Evolutionary conservation across 78 protist genomes (phyloP).

Genomic region (Emiliania huxleyi): DNA sequence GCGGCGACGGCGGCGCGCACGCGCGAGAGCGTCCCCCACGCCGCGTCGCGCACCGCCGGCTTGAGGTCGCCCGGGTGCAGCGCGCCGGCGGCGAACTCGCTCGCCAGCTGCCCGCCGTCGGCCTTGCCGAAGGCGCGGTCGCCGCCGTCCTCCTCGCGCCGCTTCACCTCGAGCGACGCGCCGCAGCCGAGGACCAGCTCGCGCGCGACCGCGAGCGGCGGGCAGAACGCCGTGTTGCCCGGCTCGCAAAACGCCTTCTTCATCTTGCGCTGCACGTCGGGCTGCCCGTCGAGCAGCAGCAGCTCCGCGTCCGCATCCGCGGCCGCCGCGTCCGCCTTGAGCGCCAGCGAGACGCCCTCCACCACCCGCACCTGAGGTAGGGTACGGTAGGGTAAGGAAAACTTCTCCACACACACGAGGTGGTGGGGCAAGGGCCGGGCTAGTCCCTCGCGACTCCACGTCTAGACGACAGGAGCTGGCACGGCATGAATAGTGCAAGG

Average conservation of each 20-base stretch:
- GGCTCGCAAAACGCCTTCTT: conserved; percentile 73
- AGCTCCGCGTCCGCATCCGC: background rate
- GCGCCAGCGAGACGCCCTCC: background rate
- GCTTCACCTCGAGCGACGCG: background rate
- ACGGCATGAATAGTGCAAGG: too few relatives aligned
- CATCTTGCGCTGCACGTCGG: conserved; percentile 69
- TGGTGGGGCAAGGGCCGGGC: too few relatives aligned
- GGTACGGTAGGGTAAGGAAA: too few relatives aligned
- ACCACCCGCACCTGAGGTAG: background rate
- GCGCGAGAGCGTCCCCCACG: background rate
- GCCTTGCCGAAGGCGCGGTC: background rate
- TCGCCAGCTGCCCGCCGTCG: conserved; percentile 5
- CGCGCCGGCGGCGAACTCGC: background rate
- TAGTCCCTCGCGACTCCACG: too few relatives aligned
- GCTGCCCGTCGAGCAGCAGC: background rate
- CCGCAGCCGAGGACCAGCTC: background rate
- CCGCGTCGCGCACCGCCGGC: conserved; percentile 23
- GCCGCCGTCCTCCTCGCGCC: conserved; percentile 60
- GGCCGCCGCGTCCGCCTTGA: too few relatives aligned
- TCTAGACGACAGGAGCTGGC: too few relatives aligned
- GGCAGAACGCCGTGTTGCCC: background rate
- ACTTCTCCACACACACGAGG: too few relatives aligned
- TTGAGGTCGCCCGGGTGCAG: conserved; percentile 41
- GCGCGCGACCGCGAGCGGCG: background rate
- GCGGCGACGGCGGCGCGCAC: background rate